A percentile compares a stretch with the other conserved stretches of the same genome.
Conservation (phyloP, 2,329 filamentous ascomycete genomes). For the Phaeoacremonium minimum region DNA sequence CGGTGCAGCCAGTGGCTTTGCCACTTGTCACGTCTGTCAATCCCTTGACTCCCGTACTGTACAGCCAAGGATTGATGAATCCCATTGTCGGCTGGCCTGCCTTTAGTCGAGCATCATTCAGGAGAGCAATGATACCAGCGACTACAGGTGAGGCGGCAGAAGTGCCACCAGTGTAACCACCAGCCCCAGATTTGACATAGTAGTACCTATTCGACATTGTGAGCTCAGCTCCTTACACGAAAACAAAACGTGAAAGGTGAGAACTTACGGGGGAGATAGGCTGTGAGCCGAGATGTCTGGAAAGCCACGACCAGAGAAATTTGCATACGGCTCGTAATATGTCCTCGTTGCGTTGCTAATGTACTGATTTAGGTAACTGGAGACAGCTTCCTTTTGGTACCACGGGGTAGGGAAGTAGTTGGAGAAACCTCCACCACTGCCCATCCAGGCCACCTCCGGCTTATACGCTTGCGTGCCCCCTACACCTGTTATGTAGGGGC, state of each 20-base stretch:
- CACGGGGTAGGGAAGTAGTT: constrained; percentile 17
- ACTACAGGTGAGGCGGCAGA: constrained; percentile 49
- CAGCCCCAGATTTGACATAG: constrained; percentile 26
- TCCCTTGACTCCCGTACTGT: constrained; percentile 16
- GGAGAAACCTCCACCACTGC: constrained; percentile 34
- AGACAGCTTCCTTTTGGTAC: constrained; percentile 13
- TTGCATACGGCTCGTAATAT: constrained; percentile 6
- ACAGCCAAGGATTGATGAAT: constrained; percentile 46
- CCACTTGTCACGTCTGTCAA: constrained; percentile 27
- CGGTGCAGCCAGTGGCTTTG: constrained; percentile 16
- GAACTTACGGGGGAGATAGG: constrained; percentile 3
- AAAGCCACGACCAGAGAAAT: constrained; percentile 46
- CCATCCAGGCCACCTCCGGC: constrained; percentile 32
- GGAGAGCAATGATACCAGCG: constrained; percentile 48
- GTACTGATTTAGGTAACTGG: constrained; percentile 4
- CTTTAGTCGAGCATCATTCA: constrained; percentile 49
- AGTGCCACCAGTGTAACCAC: constrained; percentile 37
- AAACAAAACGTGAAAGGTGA: no score
- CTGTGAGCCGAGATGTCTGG: constrained; percentile 53
- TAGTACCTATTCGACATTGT: no score
- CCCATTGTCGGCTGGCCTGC: constrained; percentile 36
- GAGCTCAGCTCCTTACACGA: no score
- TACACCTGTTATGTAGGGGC: constrained; percentile 64
- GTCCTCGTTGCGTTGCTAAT: constrained; percentile 2
- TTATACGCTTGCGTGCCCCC: constrained; percentile 47